phyloP scores from a whole-genome alignment of 164 flowering plant genomes.

The Magnolia officinalis region DNA sequence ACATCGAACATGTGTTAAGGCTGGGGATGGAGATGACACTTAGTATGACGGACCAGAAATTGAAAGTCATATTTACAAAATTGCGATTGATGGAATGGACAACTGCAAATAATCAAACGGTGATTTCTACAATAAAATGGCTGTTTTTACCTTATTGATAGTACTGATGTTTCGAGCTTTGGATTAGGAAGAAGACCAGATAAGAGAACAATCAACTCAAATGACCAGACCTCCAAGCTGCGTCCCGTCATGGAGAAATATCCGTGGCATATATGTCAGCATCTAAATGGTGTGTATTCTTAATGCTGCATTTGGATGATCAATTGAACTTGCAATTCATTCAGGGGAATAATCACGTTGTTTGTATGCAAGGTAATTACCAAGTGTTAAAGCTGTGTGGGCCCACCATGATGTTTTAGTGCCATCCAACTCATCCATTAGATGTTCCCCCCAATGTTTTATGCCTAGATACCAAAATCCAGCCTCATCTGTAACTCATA shows the following conservation, averaged over 20 bases:
- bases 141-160: constrained; percentile 29
- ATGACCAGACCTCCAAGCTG: constrained; percentile 29
- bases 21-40: background rate
- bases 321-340: background rate
- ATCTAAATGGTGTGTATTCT: background rate
- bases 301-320: background rate
- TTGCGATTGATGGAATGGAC: background rate
- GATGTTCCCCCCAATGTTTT: too few species aligned
- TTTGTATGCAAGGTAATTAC: background rate
- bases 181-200: constrained; percentile 41
- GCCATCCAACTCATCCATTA: background rate
- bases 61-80: background rate
- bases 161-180: constrained; percentile 35
- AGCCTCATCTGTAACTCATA: too few species aligned
- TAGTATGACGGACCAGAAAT: background rate
- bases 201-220: constrained; percentile 29
- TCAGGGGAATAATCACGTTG: background rate
- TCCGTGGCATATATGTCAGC: background rate
- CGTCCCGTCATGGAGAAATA: background rate
- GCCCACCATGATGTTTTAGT: too few species aligned
- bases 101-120: background rate
- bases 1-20: constrained; percentile 3
- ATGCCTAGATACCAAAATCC: too few species aligned
- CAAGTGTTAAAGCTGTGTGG: too few species aligned
- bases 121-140: background rate